A percentile compares a stretch with the other conserved stretches of the same genome.
Evolutionary conservation across 345 rosid species (phyloP).

Genomic region (Ceriops tagal): DNA sequence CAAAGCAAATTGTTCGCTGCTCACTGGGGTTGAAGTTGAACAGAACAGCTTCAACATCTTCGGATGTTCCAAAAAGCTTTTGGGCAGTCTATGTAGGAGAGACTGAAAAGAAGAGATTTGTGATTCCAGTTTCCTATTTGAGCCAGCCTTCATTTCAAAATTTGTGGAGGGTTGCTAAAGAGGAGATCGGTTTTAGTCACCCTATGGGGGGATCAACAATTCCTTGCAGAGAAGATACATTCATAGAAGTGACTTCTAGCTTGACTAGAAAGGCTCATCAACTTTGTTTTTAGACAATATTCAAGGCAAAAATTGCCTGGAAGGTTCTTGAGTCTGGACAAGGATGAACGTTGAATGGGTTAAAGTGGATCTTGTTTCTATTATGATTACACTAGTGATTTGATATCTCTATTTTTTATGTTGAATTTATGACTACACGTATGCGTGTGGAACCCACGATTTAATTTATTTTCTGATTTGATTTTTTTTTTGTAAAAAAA

Average conservation of each 20-base stretch:
- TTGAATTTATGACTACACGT: too few relatives aligned
- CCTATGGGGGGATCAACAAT: conserved; percentile 11
- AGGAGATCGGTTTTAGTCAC: conserved; percentile 15
- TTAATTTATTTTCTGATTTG: too few relatives aligned
- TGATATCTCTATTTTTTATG: too few relatives aligned
- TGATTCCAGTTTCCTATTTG: conserved; percentile 36
- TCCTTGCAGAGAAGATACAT: conserved; percentile 8
- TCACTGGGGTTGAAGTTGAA: background rate
- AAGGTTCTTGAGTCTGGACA: too few relatives aligned
- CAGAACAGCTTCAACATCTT: background rate
- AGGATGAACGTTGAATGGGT: too few relatives aligned
- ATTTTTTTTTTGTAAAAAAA: too few relatives aligned
- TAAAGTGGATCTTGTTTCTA: too few relatives aligned
- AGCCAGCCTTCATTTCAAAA: conserved; percentile 40
- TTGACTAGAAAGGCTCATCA: background rate
- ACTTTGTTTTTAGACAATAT: background rate
- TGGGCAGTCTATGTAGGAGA: conserved; percentile 43
- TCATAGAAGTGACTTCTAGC: background rate
- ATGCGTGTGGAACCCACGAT: too few relatives aligned
- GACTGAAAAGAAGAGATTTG: conserved; percentile 31
- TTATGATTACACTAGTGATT: too few relatives aligned
- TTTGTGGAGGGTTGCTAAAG: conserved; percentile 22
- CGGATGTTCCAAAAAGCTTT: conserved; percentile 40
- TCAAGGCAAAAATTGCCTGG: background rate
- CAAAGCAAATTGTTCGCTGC: background rate